These are phyloP conservation scores for Groenewaldozyma tartarivorans DNA, from an alignment of 805 yeast species.

Conservation along the genomic window DNA sequence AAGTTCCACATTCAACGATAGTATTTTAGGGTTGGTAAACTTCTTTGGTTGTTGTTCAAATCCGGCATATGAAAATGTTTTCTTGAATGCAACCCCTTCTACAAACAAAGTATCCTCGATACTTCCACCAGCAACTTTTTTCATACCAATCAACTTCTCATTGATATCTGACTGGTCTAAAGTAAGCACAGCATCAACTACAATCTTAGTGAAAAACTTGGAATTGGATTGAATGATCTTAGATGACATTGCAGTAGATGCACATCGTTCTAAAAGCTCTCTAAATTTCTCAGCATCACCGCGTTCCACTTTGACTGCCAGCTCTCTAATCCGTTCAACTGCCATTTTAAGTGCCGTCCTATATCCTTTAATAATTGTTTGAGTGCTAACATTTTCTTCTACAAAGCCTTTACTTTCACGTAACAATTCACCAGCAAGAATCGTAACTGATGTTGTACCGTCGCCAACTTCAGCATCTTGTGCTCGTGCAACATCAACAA, in stretches of 20 bases:
- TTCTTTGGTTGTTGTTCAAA: slow-evolving; percentile 96
- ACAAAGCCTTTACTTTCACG: slow-evolving; percentile 84
- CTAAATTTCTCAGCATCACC: slow-evolving; percentile 52
- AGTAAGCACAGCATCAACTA: slow-evolving; percentile 86
- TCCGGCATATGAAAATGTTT: slow-evolving; percentile 96
- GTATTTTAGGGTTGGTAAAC: slow-evolving; percentile 69
- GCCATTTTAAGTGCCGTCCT: slow-evolving; percentile 75
- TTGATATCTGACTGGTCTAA: slow-evolving; percentile 79
- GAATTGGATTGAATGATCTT: slow-evolving; percentile 84
- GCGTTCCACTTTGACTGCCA: slow-evolving; percentile 60
- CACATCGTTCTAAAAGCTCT: slow-evolving; percentile 78
- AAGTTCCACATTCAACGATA: slow-evolving; percentile 81
- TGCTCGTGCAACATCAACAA: slow-evolving; percentile 89
- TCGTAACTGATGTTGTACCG: slow-evolving; percentile 95
- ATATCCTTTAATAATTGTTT: slow-evolving; percentile 78
- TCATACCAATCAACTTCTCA: slow-evolving; percentile 85
- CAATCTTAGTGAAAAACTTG: slow-evolving; percentile 88
- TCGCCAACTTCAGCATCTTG: slow-evolving; percentile 99
- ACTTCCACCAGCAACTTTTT: slow-evolving; percentile 92
- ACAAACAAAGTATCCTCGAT: slow-evolving; percentile 87
- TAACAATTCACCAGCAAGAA: slow-evolving; percentile 79
- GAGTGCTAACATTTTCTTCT: slow-evolving; percentile 94
- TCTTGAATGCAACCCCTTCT: slow-evolving; percentile 94
- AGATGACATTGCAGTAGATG: slow-evolving; percentile 95
- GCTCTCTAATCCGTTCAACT: slow-evolving; percentile 57